Conservation (phyloP, 768 basidiomycete genomes). For the Mycena chlorophos region DNA sequence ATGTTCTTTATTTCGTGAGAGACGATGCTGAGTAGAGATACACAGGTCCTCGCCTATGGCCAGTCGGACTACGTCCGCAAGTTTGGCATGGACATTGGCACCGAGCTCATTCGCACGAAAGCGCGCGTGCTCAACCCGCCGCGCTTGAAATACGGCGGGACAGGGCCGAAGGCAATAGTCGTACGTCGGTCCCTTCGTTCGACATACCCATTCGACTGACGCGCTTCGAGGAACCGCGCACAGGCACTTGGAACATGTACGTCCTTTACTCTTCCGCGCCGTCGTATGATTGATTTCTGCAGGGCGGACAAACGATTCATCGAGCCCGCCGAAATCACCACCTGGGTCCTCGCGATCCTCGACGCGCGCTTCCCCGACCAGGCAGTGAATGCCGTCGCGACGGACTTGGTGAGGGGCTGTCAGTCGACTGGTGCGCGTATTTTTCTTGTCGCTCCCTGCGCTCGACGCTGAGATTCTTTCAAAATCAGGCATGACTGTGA, state of each 20-base stretch:
- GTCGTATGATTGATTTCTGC: conserved; percentile 36
- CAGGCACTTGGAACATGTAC: conserved; percentile 79
- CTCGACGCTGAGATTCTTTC: too few relatives aligned
- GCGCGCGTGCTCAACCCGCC: conserved; percentile 53
- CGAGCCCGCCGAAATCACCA: conserved; percentile 47
- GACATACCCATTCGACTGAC: background rate
- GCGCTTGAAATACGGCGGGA: conserved; percentile 48
- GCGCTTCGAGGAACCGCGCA: conserved; percentile 47
- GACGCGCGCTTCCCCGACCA: conserved; percentile 60
- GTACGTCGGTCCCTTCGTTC: conserved; percentile 33
- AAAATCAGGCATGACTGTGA: conserved; percentile 57
- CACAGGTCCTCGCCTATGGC: conserved; percentile 41
- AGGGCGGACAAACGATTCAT: conserved; percentile 68
- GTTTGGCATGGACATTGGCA: conserved; percentile 43
- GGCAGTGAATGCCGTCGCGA: conserved; percentile 51
- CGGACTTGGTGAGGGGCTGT: conserved; percentile 49
- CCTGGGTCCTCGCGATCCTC: conserved; percentile 67
- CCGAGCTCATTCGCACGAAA: conserved; percentile 37
- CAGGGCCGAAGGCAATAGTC: conserved; percentile 39
- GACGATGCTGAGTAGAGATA: background rate
- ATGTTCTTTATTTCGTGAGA: background rate
- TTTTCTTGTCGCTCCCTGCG: conserved; percentile 41
- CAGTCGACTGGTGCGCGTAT: conserved; percentile 55
- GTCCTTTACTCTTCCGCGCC: background rate
- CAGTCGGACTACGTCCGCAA: conserved; percentile 44